Evolutionary conservation across 2,329 filamentous ascomycete species (phyloP).

Genomic region (Diplodia intermedia): DNA sequence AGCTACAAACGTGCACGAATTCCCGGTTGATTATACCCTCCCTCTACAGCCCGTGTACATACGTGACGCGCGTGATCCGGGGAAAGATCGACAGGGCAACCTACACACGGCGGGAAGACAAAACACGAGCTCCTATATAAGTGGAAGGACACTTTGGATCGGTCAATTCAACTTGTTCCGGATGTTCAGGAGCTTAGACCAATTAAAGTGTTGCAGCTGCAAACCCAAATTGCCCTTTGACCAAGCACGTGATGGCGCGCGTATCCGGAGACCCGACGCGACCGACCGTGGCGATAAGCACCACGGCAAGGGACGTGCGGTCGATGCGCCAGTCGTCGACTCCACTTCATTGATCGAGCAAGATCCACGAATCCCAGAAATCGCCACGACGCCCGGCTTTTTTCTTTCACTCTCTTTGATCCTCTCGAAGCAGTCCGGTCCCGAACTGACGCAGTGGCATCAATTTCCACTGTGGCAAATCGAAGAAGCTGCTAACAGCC

Average conservation of each 20-base stretch:
- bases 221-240: not conserved
- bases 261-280: not conserved
- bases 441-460: not conserved
- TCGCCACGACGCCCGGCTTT: not conserved
- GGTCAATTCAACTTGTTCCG: not conserved
- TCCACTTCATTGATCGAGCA: slow-evolving; percentile 15
- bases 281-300: not conserved
- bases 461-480: slow-evolving; percentile 28
- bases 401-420: slow-evolving; percentile 5
- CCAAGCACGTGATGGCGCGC: not conserved
- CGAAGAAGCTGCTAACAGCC: slow-evolving; percentile 8
- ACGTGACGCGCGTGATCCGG: not conserved
- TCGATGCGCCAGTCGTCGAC: slow-evolving; percentile 16
- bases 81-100: not conserved
- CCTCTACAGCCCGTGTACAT: not conserved
- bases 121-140: not conserved
- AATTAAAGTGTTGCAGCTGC: not conserved
- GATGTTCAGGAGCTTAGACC: not conserved
- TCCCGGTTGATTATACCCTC: not conserved
- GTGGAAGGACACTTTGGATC: not conserved
- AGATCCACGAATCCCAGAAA: not conserved
- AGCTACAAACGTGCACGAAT: not conserved
- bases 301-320: slow-evolving; percentile 21
- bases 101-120: not conserved
- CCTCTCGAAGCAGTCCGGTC: not conserved